Evolutionary conservation across 2,329 filamentous ascomycete genomes (phyloP), one percentile per base, ranked within the genome.

Genomic region (Aureobasidium leucospermi): DNA sequence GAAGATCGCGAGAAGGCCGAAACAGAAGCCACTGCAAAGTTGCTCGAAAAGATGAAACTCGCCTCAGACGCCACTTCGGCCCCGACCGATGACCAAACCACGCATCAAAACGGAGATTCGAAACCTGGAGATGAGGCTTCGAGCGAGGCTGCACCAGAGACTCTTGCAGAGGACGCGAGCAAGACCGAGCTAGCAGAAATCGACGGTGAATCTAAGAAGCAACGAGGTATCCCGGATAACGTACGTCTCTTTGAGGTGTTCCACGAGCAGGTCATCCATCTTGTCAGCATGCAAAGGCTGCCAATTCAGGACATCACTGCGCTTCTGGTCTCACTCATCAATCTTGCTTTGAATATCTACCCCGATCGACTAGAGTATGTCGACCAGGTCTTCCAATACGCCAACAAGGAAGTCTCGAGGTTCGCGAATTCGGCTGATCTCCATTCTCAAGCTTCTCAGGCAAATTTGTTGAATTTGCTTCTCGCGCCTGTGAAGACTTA

Each of bases 201-300:
- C 6, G 77, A 77, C 43, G 76, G 74, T 29, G 72, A 75, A 4
- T 68, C 67, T 48, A 75, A 71, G 70, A 81, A 76, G 67, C 72
- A 70, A 28, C 75, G 77, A 52, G 79, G 83, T 19, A 89, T 90
- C 65, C 86, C 87, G 0, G 81, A 86, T 56, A 87, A 90, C 67
- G 85, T 96, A 60, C 93, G 90, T 74, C 83, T 99, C 28, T 97
- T 97, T 73, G 92, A 97, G 74, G 90, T 97, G 61, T 99, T 97
- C 79, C 96, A 97, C 69, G 87, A 91, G 55, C 94, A 97, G 73
- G 94, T 97, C 63, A 88, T 95, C 70, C 92, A 93, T 68, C 79
- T 99, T 55, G 92, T 97, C 63, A 93, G 91, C 74, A 89, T 89
- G 56, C 90, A 96, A 69, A 87, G 90, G 65, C 80, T 99, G 56